phyloP scores from a whole-genome alignment of 345 rosid genomes.

The Gossypium thurberi region DNA sequence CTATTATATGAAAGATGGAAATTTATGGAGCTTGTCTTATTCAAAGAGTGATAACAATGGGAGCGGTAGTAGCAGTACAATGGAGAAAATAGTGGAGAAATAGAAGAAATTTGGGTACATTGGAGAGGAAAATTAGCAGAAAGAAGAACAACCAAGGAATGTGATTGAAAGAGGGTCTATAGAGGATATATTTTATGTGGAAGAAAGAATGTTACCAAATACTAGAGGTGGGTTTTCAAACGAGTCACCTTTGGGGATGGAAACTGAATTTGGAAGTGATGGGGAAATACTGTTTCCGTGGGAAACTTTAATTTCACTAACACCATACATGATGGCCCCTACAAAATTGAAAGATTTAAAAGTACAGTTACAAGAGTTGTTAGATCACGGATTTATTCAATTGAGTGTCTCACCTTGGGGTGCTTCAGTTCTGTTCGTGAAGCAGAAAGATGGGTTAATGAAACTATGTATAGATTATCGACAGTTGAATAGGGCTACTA shows the following conservation, averaged over 20 bases:
- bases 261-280: constrained; percentile 31
- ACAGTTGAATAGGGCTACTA: no score
- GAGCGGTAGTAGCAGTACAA: constrained; percentile 36
- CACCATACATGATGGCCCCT: no score
- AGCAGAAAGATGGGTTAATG: no score
- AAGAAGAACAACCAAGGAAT: constrained; percentile 30
- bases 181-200: constrained; percentile 66
- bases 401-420: no score
- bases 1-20: constrained; percentile 35
- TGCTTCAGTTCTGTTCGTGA: no score
- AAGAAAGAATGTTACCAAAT: constrained; percentile 56
- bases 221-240: constrained; percentile 52
- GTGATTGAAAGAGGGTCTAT: constrained; percentile 64
- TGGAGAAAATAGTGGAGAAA: constrained; percentile 80
- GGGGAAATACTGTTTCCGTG: constrained; percentile 74
- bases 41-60: constrained; percentile 18
- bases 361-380: no score
- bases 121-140: constrained; percentile 35
- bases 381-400: no score
- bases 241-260: constrained; percentile 41
- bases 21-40: constrained; percentile 27
- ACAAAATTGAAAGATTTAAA: no score
- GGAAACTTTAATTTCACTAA: constrained; percentile 32
- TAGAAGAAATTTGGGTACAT: constrained; percentile 63
- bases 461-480: no score